Evolutionary conservation across 495 filamentous ascomycete genomes (phyloP), one percentile per base, ranked within the genome.

Genomic region (Polyplosphaeria fusca): DNA sequence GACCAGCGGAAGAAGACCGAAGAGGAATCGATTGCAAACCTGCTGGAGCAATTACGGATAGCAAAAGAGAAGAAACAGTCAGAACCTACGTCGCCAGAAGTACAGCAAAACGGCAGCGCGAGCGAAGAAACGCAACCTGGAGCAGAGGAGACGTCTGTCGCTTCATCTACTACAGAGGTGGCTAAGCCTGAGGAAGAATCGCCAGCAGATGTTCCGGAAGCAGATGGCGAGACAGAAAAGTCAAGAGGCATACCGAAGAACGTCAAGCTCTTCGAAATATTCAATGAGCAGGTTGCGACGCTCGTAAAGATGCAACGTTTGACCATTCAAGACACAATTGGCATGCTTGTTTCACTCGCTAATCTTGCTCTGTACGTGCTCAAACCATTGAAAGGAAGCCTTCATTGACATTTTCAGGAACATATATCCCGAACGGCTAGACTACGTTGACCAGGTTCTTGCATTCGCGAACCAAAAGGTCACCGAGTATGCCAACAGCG

Each of bases 391-490:
- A 3, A 28, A 26, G 9, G 5, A 14, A 40, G 12, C 11, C 20
- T 19, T 37, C 40, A 30, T 57, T 68, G 62, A 68, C 35, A 20
- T 14, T 16, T 13, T 22, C 27, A 79, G 77, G 60, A 96, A 94
- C 66, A 92, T 96, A 58, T 96, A 97, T 64, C 92, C 94, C 2
- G 85, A 93, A 32, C 82, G 84, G 47, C 73, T 98, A 58, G 91
- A 96, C 74, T 97, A 96, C 68, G 89, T 97, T 41, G 91, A 98
- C 68, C 91, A 96, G 71, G 83, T 96, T 51, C 79, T 97, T 28
- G 80, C 86, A 44, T 96, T 92, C 69, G 91, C 93, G 41, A 86
- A 87, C 55, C 78, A 84, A 64, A 96, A 97, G 72, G 89, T 90
- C 47, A 80, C 84, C 26, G 88, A 96, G 66, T 88, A 91, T 71